A percentile compares a stretch with the other conserved stretches of the same genome.
Conservation (phyloP, 371 early-diverging fungal species). For the Rhizopus delemar region DNA sequence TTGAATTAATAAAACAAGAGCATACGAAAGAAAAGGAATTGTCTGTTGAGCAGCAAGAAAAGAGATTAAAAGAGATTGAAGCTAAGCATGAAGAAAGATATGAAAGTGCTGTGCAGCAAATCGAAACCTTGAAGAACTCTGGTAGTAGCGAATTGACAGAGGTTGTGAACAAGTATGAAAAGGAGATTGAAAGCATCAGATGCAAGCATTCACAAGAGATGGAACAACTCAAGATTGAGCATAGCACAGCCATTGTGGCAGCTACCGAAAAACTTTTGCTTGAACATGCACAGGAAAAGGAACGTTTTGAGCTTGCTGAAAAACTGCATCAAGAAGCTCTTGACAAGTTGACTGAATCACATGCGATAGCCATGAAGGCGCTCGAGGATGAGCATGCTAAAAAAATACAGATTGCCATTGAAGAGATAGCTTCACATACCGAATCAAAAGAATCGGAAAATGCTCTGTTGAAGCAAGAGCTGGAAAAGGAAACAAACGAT, state of each 20-base stretch:
- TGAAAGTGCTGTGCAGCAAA: conserved; percentile 5
- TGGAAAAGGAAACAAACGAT: neutral
- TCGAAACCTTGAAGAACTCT: conserved; percentile 13
- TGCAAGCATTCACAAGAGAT: conserved; percentile 18
- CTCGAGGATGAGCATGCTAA: neutral
- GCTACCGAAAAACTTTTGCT: conserved; percentile 5
- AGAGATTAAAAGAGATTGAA: conserved; percentile 12
- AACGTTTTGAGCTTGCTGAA: neutral
- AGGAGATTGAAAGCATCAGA: conserved; percentile 20
- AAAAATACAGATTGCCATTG: neutral
- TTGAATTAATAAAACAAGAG: conserved; percentile 6
- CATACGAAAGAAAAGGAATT: neutral
- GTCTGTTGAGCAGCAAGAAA: neutral
- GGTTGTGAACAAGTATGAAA: conserved; percentile 18
- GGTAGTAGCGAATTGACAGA: conserved; percentile 17
- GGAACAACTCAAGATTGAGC: conserved; percentile 12
- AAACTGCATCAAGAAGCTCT: conserved; percentile 6
- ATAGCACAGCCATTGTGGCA: neutral
- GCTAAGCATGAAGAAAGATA: conserved; percentile 10
- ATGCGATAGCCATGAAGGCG: neutral
- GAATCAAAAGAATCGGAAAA: neutral
- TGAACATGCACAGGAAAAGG: conserved; percentile 5
- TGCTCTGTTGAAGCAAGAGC: neutral
- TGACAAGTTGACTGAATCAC: conserved; percentile 4
- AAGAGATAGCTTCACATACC: neutral